Evolutionary conservation across 495 filamentous ascomycete species (phyloP), one percentile per base, ranked within the genome.

Genomic region (Penicillium roqueforti): DNA sequence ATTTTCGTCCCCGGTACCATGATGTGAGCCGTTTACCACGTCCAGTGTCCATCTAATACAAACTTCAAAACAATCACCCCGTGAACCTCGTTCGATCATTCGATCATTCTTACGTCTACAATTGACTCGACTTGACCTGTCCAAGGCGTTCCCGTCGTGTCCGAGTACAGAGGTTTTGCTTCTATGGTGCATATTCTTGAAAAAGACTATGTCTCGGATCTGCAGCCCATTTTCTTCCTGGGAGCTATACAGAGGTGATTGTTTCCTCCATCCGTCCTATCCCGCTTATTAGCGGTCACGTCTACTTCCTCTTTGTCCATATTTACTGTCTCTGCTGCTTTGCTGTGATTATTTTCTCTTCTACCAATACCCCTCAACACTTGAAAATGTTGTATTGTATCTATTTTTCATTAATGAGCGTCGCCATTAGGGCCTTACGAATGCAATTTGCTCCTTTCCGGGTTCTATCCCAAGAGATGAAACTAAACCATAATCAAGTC

Each of bases 1-100:
- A 88, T 95, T 51, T 85, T 98, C 47, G 93, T 98, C 3, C 93
- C 93, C 0, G 92, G 93, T 18, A 91, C 89, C 51, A 79, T 88
- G 59, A 77, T 98, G 50, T 96, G 72, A 79, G 37, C 22, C 20
- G 47, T 32, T 29, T 18, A 22, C n/a, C 53, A 1, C 16, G 18
- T 39, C 23, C n/a, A 19, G 36, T 20, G 34, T 34, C 31, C 16
- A 18, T 18, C 26, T 26, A 26, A 39, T 46, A 29, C 31, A 39
- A 23, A 19, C 42, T n/a, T 20, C 44, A 53, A 57, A 44, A 56
- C 14, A 28, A 55, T 42, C 31, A 38, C 50, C 10, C 42, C 10
- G 40, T 18, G 26, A 19, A 22, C 29, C 29, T 20, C 34, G 45
- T 20, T 31, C 41, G 22, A 26, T 26, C 26, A 14, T 18, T 16